phyloP scores from a whole-genome alignment of 768 basidiomycete species.

The Tubosaeta sp. region DNA sequence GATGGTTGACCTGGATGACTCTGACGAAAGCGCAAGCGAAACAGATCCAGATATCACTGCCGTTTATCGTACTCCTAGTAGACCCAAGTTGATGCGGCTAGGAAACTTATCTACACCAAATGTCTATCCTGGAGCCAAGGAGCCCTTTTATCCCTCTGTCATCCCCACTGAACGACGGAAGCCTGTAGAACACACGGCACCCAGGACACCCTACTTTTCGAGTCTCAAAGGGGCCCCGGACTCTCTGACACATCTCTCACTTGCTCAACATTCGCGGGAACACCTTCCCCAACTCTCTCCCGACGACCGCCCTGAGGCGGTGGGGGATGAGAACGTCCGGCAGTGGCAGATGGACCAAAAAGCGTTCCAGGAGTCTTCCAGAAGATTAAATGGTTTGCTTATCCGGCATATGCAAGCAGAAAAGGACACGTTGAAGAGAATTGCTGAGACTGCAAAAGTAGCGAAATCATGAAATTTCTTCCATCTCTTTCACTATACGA shows the following conservation, averaged over 20 bases:
- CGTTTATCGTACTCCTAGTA: slow-evolving; percentile 27
- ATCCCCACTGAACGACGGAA: slow-evolving; percentile 37
- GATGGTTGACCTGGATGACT: slow-evolving; percentile 70
- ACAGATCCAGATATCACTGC: slow-evolving; percentile 34
- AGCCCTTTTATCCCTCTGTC: slow-evolving; percentile 33
- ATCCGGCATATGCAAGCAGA: slow-evolving; percentile 81
- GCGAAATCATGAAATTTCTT: slow-evolving; percentile 20
- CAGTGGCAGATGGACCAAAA: slow-evolving; percentile 31
- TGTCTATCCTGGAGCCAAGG: slow-evolving; percentile 40
- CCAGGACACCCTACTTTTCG: slow-evolving; percentile 42
- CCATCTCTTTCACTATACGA: slow-evolving; percentile 12
- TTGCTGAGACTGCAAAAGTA: slow-evolving; percentile 49
- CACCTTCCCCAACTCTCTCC: slow-evolving; percentile 27
- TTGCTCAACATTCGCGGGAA: slow-evolving; percentile 40
- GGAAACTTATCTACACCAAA: slow-evolving; percentile 72
- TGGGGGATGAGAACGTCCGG: slow-evolving; percentile 21
- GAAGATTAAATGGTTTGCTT: slow-evolving; percentile 74
- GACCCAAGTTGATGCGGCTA: slow-evolving; percentile 52
- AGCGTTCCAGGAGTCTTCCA: slow-evolving; percentile 51
- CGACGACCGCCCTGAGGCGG: slow-evolving; percentile 14
- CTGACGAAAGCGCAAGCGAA: slow-evolving; percentile 41
- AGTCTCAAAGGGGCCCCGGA: slow-evolving; percentile 37
- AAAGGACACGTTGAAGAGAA: slow-evolving; percentile 72
- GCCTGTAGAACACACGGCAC: slow-evolving; percentile 52
- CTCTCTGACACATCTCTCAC: slow-evolving; percentile 29